Percentiles rank a stretch among this genome's conserved stretches.
Evolutionary conservation across 495 filamentous ascomycete genomes (phyloP).

Genomic region (Tuber brumale): DNA sequence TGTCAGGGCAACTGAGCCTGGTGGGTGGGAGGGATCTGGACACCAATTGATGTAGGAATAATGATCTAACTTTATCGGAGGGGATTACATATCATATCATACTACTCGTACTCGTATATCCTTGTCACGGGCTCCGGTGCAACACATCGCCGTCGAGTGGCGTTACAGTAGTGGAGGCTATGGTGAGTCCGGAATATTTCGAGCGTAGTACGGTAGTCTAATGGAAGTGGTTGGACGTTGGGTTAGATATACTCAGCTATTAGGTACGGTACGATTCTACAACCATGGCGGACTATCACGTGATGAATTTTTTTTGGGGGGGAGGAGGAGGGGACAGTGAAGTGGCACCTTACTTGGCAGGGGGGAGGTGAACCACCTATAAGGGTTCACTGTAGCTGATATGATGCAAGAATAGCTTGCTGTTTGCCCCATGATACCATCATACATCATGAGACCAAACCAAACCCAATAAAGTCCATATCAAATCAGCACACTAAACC

Average conservation of each 20-base stretch:
- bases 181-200: background rate
- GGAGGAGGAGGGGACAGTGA: too few species aligned
- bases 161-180: background rate
- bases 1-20: too few species aligned
- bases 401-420: background rate
- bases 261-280: too few species aligned
- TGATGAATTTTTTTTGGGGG: too few species aligned
- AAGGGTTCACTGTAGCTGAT: background rate
- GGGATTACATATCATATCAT: background rate
- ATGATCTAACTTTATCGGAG: background rate
- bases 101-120: too few species aligned
- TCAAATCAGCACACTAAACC: background rate
- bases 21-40: background rate
- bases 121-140: background rate
- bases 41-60: background rate
- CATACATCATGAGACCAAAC: background rate
- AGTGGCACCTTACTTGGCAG: background rate
- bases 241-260: too few species aligned
- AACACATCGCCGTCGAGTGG: background rate
- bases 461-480: constrained; percentile 11
- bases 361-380: background rate
- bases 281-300: background rate
- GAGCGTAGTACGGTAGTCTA: too few species aligned
- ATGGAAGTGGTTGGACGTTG: too few species aligned
- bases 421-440: too few species aligned